These are phyloP conservation scores for Anthracocystis setariae DNA, from an alignment of 1,284 basidiomycete species.

Conservation along the genomic window DNA sequence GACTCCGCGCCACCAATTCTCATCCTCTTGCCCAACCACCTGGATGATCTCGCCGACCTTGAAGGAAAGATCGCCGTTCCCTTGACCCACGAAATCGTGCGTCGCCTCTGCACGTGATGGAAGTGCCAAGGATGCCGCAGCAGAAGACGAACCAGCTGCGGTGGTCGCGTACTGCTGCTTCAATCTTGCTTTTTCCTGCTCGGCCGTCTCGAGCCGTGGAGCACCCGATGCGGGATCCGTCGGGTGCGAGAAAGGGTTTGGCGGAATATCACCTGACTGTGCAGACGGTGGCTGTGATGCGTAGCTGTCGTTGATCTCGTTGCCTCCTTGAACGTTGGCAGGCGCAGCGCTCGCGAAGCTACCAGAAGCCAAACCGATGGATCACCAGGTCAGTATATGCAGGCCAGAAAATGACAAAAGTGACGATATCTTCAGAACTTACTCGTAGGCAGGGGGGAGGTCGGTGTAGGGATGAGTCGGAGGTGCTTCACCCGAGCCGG, in stretches of 20 bases:
- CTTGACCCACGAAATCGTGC: slow-evolving; percentile 35
- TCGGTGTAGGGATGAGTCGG: slow-evolving; percentile 23
- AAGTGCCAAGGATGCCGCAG: slow-evolving; percentile 1
- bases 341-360: slow-evolving; percentile 40
- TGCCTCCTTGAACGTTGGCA: slow-evolving; percentile 33
- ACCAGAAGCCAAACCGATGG: not conserved
- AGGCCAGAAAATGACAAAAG: not conserved
- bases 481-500: not conserved
- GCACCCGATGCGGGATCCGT: slow-evolving; percentile 9
- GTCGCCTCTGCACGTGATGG: slow-evolving; percentile 30
- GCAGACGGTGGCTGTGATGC: slow-evolving; percentile 2
- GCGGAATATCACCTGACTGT: slow-evolving; percentile 1
- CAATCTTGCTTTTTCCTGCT: slow-evolving; percentile 44
- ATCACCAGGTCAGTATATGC: too few species aligned
- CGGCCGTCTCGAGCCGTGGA: slow-evolving; percentile 25
- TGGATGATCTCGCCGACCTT: slow-evolving; percentile 37
- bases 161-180: slow-evolving; percentile 27
- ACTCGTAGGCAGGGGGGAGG: slow-evolving; percentile 50
- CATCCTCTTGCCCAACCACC: slow-evolving; percentile 38
- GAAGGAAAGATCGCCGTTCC: slow-evolving; percentile 36
- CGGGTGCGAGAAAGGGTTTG: slow-evolving; percentile 28
- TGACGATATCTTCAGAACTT: not conserved
- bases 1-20: slow-evolving; percentile 43
- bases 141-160: not conserved
- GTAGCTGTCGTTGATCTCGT: slow-evolving; percentile 16